Evolutionary conservation across 441 rosid genomes (phyloP).

Genomic region (Adansonia rubrostipa): DNA sequence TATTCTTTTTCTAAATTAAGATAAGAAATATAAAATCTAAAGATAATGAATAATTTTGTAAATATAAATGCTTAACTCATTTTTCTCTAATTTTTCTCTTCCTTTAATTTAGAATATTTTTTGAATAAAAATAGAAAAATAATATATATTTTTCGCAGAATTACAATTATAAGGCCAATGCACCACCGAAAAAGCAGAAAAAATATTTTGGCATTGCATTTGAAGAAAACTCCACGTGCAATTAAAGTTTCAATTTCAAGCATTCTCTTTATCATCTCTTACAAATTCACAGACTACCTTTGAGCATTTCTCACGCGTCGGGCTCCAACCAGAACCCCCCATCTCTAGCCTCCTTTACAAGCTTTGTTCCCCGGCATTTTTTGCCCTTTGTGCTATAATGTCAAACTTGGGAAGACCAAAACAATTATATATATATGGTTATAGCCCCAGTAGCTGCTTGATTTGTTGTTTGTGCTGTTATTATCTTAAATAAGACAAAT

Average conservation of each 20-base stretch:
- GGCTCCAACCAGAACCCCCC: background rate
- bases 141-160: too few species aligned
- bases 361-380: background rate
- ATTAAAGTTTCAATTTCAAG: background rate
- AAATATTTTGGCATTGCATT: background rate
- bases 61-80: too few species aligned
- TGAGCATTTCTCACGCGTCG: background rate
- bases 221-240: conserved; percentile 14
- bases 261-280: background rate
- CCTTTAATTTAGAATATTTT: too few species aligned
- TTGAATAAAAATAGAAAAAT: too few species aligned
- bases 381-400: background rate
- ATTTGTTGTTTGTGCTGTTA: background rate
- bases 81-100: too few species aligned
- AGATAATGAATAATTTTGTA: too few species aligned
- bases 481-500: too few species aligned
- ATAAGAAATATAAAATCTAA: too few species aligned
- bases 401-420: too few species aligned
- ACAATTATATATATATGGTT: background rate
- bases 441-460: background rate
- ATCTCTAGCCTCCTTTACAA: background rate
- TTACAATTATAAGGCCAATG: background rate
- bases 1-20: too few species aligned
- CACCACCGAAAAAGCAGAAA: background rate
- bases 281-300: conserved; percentile 7